Evolutionary conservation across 495 filamentous ascomycete species (phyloP), one percentile per base, ranked within the genome.

Genomic region (Hypoxylon crocopeplum): DNA sequence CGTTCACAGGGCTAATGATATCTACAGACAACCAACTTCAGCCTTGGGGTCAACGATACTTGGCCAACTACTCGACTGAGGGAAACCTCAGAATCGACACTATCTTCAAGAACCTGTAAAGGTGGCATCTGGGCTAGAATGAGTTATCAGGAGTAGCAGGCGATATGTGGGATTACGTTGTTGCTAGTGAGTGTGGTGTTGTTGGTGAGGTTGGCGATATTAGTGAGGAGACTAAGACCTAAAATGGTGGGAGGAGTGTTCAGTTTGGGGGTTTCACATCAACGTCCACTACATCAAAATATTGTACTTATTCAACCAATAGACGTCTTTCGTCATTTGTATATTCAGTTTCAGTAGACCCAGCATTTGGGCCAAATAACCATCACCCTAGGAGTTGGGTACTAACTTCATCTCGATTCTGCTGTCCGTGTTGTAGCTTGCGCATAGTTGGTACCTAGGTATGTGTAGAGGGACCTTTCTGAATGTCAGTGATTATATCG

Each of bases 41-140:
- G 49, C 48, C 55, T 11, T 64, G 61, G 61, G 61, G 61, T 41
- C 42, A 64, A 30, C 61, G 61, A 39, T 64, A 59, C 46, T 37
- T 64, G 13, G 19, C 55, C 6, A 48, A 48, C 56, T 64, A 59
- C 61, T 39, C 45, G 8, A 46, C 39, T 3, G 21, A 16, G 3
- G 44, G 50, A 13, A 59, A 51, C 24, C 19, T 64, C 37, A 59
- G 61, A 51, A 64, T 64, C 56, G 61, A 64, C 55, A 41, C 15
- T 44, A 64, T 64, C 45, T 64, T 64, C 55, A 27, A 33, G 3
- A 32, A 50, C 49, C 45, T 64, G 21, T 57, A 58, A 51, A 27
- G 13, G 5, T 13, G 11, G 15, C 21, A 20, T 24, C 8, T 10
- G 16, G 7, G 12, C 6, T 34, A 16, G 19, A 17, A 11, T 2